phyloP scores from a whole-genome alignment of 1,139 yeast species.

The Sugiyamaella sp. region DNA sequence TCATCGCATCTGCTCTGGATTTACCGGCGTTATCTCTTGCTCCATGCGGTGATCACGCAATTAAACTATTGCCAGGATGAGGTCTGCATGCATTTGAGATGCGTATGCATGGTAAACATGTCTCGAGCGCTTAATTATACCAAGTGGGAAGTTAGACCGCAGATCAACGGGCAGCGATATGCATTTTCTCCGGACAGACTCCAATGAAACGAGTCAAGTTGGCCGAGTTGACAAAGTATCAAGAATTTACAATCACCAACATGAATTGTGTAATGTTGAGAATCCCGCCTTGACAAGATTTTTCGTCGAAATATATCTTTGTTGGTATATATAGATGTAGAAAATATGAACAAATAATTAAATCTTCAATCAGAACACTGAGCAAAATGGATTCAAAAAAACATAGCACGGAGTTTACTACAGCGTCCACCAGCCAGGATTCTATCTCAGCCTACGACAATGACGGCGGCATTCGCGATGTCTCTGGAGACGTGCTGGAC shows the following conservation, averaged over 20 bases:
- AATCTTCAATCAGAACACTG: no score
- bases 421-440: background rate
- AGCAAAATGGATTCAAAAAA: background rate
- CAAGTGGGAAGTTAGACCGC: background rate
- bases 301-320: background rate
- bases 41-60: constrained; percentile 9
- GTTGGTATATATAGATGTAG: background rate
- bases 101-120: background rate
- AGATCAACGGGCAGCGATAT: background rate
- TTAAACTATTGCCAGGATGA: background rate
- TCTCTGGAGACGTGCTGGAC: constrained; percentile 11
- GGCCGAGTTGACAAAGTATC: background rate
- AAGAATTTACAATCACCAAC: background rate
- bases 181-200: background rate
- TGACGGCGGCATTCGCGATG: constrained; percentile 9
- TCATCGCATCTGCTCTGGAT: background rate
- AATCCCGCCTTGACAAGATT: background rate
- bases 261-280: background rate
- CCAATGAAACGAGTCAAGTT: background rate
- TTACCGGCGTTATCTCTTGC: background rate
- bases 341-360: background rate
- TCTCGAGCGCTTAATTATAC: constrained; percentile 11
- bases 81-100: no score
- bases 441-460: background rate
- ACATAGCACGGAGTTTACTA: background rate